Conservation (phyloP, 768 basidiomycete species). For the Hortiboletus flavorubellus region DNA sequence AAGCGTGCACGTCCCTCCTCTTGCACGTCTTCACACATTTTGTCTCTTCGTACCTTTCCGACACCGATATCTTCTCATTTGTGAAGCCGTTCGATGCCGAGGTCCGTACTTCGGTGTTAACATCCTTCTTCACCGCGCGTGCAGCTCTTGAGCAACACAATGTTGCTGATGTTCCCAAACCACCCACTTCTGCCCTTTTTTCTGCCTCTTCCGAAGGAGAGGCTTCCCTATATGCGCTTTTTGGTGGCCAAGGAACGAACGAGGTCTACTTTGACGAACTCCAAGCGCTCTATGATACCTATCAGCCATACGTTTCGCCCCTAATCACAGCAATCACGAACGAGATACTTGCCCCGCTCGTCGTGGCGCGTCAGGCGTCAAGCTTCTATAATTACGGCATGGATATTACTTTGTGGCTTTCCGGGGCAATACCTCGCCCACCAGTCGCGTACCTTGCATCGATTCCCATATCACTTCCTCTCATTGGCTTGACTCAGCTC, state of each 20-base stretch:
- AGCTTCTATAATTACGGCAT: constrained; percentile 79
- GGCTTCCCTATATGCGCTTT: constrained; percentile 84
- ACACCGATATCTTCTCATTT: constrained; percentile 79
- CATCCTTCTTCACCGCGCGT: constrained; percentile 76
- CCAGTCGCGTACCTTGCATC: constrained; percentile 85
- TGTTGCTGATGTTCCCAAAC: constrained; percentile 51
- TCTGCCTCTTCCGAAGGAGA: constrained; percentile 56
- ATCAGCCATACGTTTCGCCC: constrained; percentile 78
- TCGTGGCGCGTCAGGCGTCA: constrained; percentile 49
- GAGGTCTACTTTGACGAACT: constrained; percentile 98
- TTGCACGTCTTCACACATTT: constrained; percentile 75
- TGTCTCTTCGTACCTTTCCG: constrained; percentile 65
- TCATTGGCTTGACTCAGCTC: constrained; percentile 96
- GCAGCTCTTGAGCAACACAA: constrained; percentile 60
- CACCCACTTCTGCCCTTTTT: constrained; percentile 67
- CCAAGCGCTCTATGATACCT: constrained; percentile 86
- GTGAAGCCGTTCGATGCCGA: constrained; percentile 72
- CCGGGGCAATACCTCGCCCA: constrained; percentile 66
- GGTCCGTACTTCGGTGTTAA: constrained; percentile 70
- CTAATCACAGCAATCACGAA: constrained; percentile 64
- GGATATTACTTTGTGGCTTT: constrained; percentile 82
- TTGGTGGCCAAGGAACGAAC: constrained; percentile 97
- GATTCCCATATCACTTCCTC: constrained; percentile 89
- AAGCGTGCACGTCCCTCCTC: constrained; percentile 63
- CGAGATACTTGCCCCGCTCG: constrained; percentile 70